phyloP scores from a whole-genome alignment of 768 basidiomycete species.

The Leccinum disarticulatum region DNA sequence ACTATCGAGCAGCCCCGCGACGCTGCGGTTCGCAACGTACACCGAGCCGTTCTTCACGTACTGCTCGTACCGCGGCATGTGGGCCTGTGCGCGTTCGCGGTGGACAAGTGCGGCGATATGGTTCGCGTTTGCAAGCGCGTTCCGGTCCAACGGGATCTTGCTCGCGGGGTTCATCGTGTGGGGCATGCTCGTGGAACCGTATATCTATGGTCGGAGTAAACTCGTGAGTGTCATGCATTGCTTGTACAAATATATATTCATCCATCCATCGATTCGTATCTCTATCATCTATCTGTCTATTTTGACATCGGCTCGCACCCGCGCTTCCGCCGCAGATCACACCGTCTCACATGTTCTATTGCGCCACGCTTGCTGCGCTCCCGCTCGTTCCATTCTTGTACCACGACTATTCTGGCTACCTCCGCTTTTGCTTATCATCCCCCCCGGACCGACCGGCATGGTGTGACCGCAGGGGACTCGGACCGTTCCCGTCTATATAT shows the following conservation, averaged over 20 bases:
- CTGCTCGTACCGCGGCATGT: slow-evolving; percentile 60
- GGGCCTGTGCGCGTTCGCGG: slow-evolving; percentile 32
- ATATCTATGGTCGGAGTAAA: slow-evolving; percentile 39
- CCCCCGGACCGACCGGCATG: slow-evolving; percentile 44
- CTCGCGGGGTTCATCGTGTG: slow-evolving; percentile 79
- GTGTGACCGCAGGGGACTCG: slow-evolving; percentile 46
- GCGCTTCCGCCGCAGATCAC: slow-evolving; percentile 32
- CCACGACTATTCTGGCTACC: slow-evolving; percentile 70
- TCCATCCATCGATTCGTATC: neutral
- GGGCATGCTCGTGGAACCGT: slow-evolving; percentile 61
- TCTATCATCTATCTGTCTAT: neutral
- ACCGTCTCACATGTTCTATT: slow-evolving; percentile 32
- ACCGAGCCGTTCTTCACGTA: slow-evolving; percentile 86
- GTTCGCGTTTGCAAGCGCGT: slow-evolving; percentile 63
- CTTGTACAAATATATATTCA: neutral
- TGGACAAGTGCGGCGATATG: slow-evolving; percentile 58
- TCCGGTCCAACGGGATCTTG: slow-evolving; percentile 78
- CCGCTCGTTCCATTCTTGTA: slow-evolving; percentile 64
- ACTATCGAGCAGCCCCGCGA: slow-evolving; percentile 77
- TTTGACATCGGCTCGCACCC: neutral
- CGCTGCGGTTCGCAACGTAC: slow-evolving; percentile 70
- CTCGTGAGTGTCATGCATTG: slow-evolving; percentile 18
- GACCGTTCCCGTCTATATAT: slow-evolving; percentile 69
- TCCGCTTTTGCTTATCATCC: slow-evolving; percentile 55
- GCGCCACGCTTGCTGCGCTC: slow-evolving; percentile 43